Evolutionary conservation across 306 rosid species (phyloP).

Genomic region (Cercis canadensis): DNA sequence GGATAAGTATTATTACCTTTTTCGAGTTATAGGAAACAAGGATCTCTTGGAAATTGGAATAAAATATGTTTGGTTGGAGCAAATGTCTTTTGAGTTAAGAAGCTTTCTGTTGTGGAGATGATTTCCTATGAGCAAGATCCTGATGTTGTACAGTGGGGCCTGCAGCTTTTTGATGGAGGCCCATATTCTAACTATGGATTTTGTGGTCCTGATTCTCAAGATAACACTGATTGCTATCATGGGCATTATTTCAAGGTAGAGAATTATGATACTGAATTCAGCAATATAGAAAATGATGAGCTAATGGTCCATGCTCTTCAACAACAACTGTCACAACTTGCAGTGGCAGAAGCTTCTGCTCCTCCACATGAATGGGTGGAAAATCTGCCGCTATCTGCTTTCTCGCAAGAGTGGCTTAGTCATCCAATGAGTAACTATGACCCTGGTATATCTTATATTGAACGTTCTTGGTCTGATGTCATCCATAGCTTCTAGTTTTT

Average conservation of each 20-base stretch:
- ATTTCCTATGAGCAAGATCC: slow-evolving; percentile 62
- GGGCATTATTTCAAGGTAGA: slow-evolving; percentile 50
- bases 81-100: slow-evolving; percentile 13
- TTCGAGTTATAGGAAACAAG: background rate
- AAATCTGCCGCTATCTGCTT: slow-evolving; percentile 39
- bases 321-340: slow-evolving; percentile 51
- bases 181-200: slow-evolving; percentile 55
- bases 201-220: slow-evolving; percentile 39
- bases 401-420: slow-evolving; percentile 50
- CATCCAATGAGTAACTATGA: slow-evolving; percentile 41
- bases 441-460: slow-evolving; percentile 38
- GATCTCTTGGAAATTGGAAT: slow-evolving; percentile 5
- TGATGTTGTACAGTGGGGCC: slow-evolving; percentile 65
- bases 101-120: slow-evolving; percentile 43
- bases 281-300: slow-evolving; percentile 48
- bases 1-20: background rate
- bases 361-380: slow-evolving; percentile 40
- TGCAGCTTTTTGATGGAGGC: slow-evolving; percentile 57
- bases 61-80: background rate
- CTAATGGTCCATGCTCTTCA: slow-evolving; percentile 58
- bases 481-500: background rate
- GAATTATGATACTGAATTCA: slow-evolving; percentile 43
- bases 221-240: slow-evolving; percentile 41
- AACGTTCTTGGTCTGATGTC: background rate
- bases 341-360: slow-evolving; percentile 41